Percentiles rank a stretch among this genome's conserved stretches.
Conservation (phyloP, 2,329 filamentous ascomycete genomes). For the Hypoxylon sp. region DNA sequence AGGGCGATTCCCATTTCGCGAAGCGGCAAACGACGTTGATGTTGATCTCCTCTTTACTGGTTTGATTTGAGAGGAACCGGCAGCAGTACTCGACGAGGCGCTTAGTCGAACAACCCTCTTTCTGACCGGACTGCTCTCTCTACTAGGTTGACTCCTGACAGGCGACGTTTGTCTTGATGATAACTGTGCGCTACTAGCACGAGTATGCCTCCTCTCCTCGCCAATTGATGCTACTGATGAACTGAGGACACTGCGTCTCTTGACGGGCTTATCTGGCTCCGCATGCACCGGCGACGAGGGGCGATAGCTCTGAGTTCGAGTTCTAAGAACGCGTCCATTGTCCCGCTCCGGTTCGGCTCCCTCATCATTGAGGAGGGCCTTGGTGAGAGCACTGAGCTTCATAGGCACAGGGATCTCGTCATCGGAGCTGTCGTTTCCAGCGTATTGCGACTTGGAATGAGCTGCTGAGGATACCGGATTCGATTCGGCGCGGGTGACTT, state of each 20-base stretch:
- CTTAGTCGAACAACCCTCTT: conserved; percentile 71
- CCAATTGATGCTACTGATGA: conserved; percentile 58
- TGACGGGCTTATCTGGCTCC: conserved; percentile 51
- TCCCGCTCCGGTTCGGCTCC: conserved; percentile 63
- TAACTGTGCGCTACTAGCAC: conserved; percentile 63
- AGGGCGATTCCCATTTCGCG: conserved; percentile 55
- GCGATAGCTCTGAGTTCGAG: conserved; percentile 59
- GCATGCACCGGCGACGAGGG: conserved; percentile 57
- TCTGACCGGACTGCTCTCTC: conserved; percentile 66
- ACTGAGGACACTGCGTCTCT: conserved; percentile 65
- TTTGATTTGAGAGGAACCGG: conserved; percentile 45
- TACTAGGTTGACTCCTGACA: conserved; percentile 55
- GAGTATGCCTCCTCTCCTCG: conserved; percentile 61
- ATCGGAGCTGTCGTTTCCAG: conserved; percentile 87
- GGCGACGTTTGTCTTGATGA: conserved; percentile 61
- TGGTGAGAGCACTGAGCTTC: conserved; percentile 93
- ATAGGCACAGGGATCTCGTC: conserved; percentile 92
- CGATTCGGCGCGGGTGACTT: conserved; percentile 61
- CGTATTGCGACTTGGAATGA: conserved; percentile 60
- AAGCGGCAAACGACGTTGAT: conserved; percentile 64
- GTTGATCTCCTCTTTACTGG: conserved; percentile 63
- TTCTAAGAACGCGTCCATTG: conserved; percentile 56
- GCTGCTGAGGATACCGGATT: conserved; percentile 55
- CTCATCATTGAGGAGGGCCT: conserved; percentile 80
- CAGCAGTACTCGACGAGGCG: conserved; percentile 57